Evolutionary conservation across 73 alveolate species (phyloP).

Genomic region (Stentor coeruleus): DNA sequence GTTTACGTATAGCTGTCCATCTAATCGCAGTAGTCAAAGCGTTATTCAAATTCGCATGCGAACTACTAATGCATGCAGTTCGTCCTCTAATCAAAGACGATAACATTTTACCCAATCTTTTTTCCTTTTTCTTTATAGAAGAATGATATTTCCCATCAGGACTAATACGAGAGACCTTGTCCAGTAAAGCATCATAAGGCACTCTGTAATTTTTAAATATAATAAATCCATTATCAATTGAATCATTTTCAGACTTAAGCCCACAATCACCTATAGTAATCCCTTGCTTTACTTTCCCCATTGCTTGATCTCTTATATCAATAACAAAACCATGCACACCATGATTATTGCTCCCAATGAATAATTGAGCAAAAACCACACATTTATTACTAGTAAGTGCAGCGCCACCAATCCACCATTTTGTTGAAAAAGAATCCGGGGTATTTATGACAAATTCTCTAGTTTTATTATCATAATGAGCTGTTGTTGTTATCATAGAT

Average conservation of each 20-base stretch:
- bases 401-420: conserved; percentile 82
- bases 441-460: conserved; percentile 65
- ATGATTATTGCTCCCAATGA: conserved; percentile 41
- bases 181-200: conserved; percentile 61
- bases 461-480: conserved; percentile 59
- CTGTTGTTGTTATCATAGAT: conserved; percentile 61
- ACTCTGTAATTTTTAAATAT: conserved; percentile 60
- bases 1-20: conserved; percentile 57
- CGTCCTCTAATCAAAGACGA: conserved; percentile 73
- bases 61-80: conserved; percentile 42
- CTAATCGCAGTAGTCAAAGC: conserved; percentile 55
- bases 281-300: conserved; percentile 64
- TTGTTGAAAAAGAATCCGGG: conserved; percentile 67
- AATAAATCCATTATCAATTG: conserved; percentile 79
- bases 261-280: conserved; percentile 83
- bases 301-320: conserved; percentile 54
- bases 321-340: conserved; percentile 83
- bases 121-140: conserved; percentile 57
- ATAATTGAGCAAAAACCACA: conserved; percentile 63
- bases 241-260: conserved; percentile 64
- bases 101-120: conserved; percentile 69
- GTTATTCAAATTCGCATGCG: conserved; percentile 39
- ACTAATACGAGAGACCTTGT: conserved; percentile 55
- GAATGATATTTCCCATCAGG: conserved; percentile 59
- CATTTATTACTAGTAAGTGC: not conserved